Evolutionary conservation across 148 eudicot genomes (phyloP), one percentile per base, ranked within the genome.

Genomic region (Amaranthus palmeri): DNA sequence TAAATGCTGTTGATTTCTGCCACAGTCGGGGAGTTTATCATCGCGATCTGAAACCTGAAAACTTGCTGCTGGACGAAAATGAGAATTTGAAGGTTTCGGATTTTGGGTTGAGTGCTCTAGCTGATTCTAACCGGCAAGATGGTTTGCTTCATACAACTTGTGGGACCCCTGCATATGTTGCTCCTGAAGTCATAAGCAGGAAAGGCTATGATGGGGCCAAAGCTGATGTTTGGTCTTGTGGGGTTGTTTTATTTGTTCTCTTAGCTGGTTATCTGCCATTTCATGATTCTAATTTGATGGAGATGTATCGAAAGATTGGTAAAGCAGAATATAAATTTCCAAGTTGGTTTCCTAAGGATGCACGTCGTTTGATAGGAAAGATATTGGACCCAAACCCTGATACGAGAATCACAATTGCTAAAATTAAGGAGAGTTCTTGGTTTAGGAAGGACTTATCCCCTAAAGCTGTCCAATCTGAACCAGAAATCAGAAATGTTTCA

Each of bases 111-210:
- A 92, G 97, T 60, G 95, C 95, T 6, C 75, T 92, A 12, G 82
- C 90, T n/a, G 88, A 92, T 5, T 86, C 88, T 0, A 92, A 83
- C 66, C 82, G 77, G 62, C 85, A 82, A 72, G 97, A 92, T 66
- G 97, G 95, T 49, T 82, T 89, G 49, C 89, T 92, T 17, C 92
- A 92, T 71, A 92, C 97, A 5, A 83, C 85, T 42, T 89, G 95
- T 81, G 97, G 97, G n/a, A 89, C 97, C 50, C 97, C 97, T 55
- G 93, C 93, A 1, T 91, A 91, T 73, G 96, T 91, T 58, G 91
- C 96, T 61, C 96, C 96, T 6, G 97, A 92, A 78, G 82, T 92
- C 55, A 85, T 92, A 50, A 75, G 73, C 65, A 76, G 82, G 80
- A 86, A 83, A 71, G 97, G 97, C 11, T 92, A 92, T 78, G 96